Percentiles rank a stretch among this genome's conserved stretches.
Conservation (phyloP, 2,329 filamentous ascomycete species). For the Paracoccidioides brasiliensis region DNA sequence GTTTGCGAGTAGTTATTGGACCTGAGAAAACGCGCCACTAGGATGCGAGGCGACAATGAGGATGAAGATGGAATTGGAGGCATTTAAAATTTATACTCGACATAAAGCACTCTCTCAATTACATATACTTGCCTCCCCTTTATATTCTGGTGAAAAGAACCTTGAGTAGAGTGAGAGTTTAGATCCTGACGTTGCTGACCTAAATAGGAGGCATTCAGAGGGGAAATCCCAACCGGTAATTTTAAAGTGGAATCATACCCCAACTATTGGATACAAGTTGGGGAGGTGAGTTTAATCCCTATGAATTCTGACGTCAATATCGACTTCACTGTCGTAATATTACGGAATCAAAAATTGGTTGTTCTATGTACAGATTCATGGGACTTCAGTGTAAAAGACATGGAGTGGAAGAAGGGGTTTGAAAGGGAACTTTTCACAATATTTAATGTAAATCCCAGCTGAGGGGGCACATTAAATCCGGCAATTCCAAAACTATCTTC, state of each 20-base stretch:
- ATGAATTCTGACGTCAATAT: not conserved
- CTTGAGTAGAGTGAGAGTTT: too few species aligned
- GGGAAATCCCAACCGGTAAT: too few species aligned
- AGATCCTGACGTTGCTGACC: too few species aligned
- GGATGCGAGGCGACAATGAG: constrained; percentile 15
- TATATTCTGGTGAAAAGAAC: too few species aligned
- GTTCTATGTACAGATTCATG: not conserved
- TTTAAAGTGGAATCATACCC: too few species aligned
- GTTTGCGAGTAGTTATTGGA: constrained; percentile 38
- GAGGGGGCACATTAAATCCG: too few species aligned
- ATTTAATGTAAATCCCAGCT: too few species aligned
- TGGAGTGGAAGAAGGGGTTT: not conserved
- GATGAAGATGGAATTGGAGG: not conserved
- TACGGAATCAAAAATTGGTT: not conserved
- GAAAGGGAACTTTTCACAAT: not conserved
- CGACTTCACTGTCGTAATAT: not conserved
- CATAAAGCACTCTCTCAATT: not conserved
- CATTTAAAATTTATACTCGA: not conserved
- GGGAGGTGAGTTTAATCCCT: too few species aligned
- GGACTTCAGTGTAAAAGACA: not conserved
- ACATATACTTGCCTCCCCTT: not conserved
- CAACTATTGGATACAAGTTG: too few species aligned
- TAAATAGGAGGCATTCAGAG: too few species aligned
- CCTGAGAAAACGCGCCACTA: constrained; percentile 33
- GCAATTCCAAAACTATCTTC: too few species aligned